Evolutionary conservation across 352 stramenopile genomes (phyloP), one percentile per base, ranked within the genome.

Genomic region (Thalassiosira delicatula): DNA sequence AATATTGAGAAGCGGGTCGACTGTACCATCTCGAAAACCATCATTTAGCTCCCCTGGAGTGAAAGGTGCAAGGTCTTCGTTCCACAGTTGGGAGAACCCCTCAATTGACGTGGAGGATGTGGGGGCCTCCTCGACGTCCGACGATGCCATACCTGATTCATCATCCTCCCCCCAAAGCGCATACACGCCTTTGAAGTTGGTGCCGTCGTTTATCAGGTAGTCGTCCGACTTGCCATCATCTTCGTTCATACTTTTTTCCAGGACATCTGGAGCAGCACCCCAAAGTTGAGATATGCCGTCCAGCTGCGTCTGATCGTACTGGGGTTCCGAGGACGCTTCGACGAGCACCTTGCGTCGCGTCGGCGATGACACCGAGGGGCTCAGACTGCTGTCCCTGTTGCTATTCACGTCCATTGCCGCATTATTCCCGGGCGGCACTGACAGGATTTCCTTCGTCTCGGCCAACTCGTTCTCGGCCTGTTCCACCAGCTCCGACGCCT

Each of bases 251-350:
- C 32, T 63, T 46, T 33, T 71, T 40, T 74, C 63, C n/a, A 84
- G 69, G 49, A 87, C 78, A 44, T 79, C 79, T 42, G 81, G 77
- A 59, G 80, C 80, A 40, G 76, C 66, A 46, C 86, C 86, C 83
- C 83, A 90, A 2, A 91, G 63, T 46, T 91, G 86, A 40, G 83
- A 90, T 49, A 91, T 91, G 11, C 53, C 44, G 62, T 91, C 86
- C 7, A 90, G 75, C 57, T 37, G 66, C 32, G 86, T 91, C 75
- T 90, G 86, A 76, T 91, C 86, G 69, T 91, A 91, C 30, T 73
- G 23, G 3, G 80, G 70, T 30, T 72, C 42, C 65, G 51, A 25
- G n/a, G n/a, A n/a, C n/a, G n/a, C n/a, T 27, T 75, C 67, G 40
- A 70, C 67, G 49, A 44, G 70, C 42, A 70, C 19, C 8, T 66